Conservation (phyloP, 176 grass and related monocot species). For the Chrysopogon serrulatus region DNA sequence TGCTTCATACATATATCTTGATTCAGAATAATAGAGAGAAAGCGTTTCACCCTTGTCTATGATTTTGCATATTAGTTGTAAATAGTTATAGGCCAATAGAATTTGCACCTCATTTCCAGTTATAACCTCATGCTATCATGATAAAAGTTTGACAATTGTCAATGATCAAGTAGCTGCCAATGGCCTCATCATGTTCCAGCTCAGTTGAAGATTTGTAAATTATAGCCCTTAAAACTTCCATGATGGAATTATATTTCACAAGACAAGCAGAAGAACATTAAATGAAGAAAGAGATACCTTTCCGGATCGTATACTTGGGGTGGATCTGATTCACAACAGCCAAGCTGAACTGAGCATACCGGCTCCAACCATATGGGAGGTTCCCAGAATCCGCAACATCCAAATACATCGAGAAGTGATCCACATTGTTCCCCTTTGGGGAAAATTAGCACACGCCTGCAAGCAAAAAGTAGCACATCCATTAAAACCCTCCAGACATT, state of each 20-base stretch:
- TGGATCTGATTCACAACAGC: slow-evolving; percentile 90
- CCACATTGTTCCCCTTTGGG: slow-evolving; percentile 98
- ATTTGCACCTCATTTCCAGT: not conserved
- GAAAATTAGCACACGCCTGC: slow-evolving; percentile 90
- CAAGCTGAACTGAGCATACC: slow-evolving; percentile 86
- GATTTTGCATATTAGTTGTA: not conserved
- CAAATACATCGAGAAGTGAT: slow-evolving; percentile 88
- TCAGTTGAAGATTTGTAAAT: not conserved
- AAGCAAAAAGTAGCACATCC: not conserved
- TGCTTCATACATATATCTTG: not conserved
- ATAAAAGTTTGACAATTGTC: not conserved
- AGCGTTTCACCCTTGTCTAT: not conserved
- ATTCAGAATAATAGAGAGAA: not conserved
- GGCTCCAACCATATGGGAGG: slow-evolving; percentile 87
- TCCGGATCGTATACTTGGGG: slow-evolving; percentile 63
- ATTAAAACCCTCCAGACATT: not conserved
- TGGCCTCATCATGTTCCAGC: not conserved
- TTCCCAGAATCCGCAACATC: slow-evolving; percentile 82
- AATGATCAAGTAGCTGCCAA: not conserved
- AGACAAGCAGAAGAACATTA: not conserved
- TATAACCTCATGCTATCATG: not conserved
- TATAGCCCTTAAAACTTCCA: slow-evolving; percentile 12
- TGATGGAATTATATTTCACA: not conserved
- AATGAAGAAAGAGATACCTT: slow-evolving; percentile 53
- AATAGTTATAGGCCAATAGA: not conserved